Conservation (phyloP, 257 asterid species). For the Penstemon eatonii region DNA sequence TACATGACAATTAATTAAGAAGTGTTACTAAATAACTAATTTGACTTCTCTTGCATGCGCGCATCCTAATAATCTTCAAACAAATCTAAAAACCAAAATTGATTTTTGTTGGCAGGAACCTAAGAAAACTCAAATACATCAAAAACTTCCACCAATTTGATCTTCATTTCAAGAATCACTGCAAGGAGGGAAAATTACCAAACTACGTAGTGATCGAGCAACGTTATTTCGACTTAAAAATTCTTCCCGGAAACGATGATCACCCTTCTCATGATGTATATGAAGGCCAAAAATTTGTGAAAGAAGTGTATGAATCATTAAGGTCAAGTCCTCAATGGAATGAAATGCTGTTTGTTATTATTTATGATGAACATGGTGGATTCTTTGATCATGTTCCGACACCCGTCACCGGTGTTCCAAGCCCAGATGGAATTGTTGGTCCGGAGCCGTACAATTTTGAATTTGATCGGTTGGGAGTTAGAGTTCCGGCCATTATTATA, state of each 20-base stretch:
- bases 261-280: slow-evolving; percentile 76
- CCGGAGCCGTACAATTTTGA: slow-evolving; percentile 58
- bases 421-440: slow-evolving; percentile 64
- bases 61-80: too few relatives aligned
- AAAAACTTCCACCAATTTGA: slow-evolving; percentile 62
- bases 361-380: slow-evolving; percentile 81
- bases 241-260: slow-evolving; percentile 69
- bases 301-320: slow-evolving; percentile 63
- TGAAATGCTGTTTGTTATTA: slow-evolving; percentile 51
- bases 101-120: slow-evolving; percentile 38
- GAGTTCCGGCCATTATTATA: slow-evolving; percentile 67
- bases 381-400: slow-evolving; percentile 74
- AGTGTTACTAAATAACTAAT: too few relatives aligned
- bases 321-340: slow-evolving; percentile 85
- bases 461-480: slow-evolving; percentile 64
- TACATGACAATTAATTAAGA: too few relatives aligned
- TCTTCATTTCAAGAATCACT: slow-evolving; percentile 57
- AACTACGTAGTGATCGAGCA: slow-evolving; percentile 76
- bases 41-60: too few relatives aligned
- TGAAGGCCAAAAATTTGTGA: slow-evolving; percentile 70
- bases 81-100: too few relatives aligned
- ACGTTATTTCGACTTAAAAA: slow-evolving; percentile 50
- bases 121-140: slow-evolving; percentile 63
- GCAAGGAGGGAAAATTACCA: slow-evolving; percentile 69
- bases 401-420: slow-evolving; percentile 65